These are phyloP conservation scores for Pleurotus sapidus DNA, from an alignment of 768 basidiomycete genomes.

Conservation along the genomic window DNA sequence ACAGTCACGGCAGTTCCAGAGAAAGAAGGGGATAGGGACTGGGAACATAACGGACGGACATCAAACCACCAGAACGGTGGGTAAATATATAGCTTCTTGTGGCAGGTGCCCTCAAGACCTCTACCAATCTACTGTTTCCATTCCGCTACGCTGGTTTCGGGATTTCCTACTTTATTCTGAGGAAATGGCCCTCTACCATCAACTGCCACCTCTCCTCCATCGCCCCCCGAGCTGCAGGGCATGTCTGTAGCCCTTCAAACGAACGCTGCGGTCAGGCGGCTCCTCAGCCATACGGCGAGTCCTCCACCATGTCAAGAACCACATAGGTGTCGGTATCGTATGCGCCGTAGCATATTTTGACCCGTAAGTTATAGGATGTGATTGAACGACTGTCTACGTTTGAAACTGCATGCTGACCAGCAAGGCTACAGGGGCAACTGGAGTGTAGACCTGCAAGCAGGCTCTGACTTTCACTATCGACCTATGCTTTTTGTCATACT, in stretches of 20 bases:
- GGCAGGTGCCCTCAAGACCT: slow-evolving; percentile 1
- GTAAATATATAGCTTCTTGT: slow-evolving; percentile 3
- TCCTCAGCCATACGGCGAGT: background rate
- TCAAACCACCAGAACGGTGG: slow-evolving; percentile 5
- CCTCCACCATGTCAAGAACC: slow-evolving; percentile 30
- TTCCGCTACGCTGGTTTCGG: slow-evolving; percentile 8
- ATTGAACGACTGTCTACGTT: no score
- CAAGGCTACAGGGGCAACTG: slow-evolving; percentile 58
- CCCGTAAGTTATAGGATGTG: slow-evolving; percentile 41
- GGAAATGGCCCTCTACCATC: background rate
- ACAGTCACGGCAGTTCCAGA: slow-evolving; percentile 11
- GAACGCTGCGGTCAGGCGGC: background rate
- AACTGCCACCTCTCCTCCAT: background rate
- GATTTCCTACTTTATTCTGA: background rate
- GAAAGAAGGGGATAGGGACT: slow-evolving; percentile 9
- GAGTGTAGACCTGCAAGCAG: slow-evolving; percentile 78
- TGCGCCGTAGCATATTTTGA: slow-evolving; percentile 76
- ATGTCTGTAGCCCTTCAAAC: background rate
- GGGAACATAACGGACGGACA: slow-evolving; percentile 3
- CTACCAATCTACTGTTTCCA: slow-evolving; percentile 9
- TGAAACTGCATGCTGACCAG: background rate
- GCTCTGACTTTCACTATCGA: slow-evolving; percentile 71
- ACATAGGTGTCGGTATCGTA: slow-evolving; percentile 67
- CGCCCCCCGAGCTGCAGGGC: background rate
- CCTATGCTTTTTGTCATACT: slow-evolving; percentile 69